phyloP scores from a whole-genome alignment of 495 filamentous ascomycete genomes.

The Mytilinidion resinicola region DNA sequence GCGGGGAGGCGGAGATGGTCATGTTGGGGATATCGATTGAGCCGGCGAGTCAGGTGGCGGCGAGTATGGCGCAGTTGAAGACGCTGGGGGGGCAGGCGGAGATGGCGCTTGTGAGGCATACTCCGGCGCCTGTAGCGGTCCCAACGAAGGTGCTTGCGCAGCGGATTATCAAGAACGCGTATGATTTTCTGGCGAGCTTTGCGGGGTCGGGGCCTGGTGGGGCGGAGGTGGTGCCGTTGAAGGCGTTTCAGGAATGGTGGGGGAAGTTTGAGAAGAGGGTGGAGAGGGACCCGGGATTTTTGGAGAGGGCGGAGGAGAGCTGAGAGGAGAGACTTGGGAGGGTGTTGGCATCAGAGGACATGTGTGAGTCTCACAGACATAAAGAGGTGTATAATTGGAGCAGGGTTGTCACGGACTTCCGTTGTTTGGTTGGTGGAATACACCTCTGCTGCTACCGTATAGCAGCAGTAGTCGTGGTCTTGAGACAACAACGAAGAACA shows the following conservation, averaged over 20 bases:
- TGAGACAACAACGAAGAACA: too few relatives aligned
- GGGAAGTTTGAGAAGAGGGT: slow-evolving; percentile 87
- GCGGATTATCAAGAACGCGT: slow-evolving; percentile 92
- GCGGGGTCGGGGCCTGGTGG: slow-evolving; percentile 50
- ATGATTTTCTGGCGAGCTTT: slow-evolving; percentile 92
- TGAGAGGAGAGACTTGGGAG: slow-evolving; percentile 25
- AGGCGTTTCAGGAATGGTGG: slow-evolving; percentile 96
- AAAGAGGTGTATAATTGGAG: too few relatives aligned
- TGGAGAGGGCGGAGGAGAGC: slow-evolving; percentile 69
- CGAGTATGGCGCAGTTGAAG: slow-evolving; percentile 56
- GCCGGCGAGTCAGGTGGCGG: slow-evolving; percentile 59
- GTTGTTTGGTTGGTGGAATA: too few relatives aligned
- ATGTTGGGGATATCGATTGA: slow-evolving; percentile 83
- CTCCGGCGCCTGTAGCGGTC: slow-evolving; percentile 29
- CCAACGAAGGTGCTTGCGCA: slow-evolving; percentile 76
- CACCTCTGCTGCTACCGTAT: too few relatives aligned
- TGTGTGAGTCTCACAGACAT: too few relatives aligned
- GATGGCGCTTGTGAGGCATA: slow-evolving; percentile 16
- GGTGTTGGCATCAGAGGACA: too few relatives aligned
- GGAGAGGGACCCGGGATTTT: slow-evolving; percentile 77
- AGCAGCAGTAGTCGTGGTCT: too few relatives aligned
- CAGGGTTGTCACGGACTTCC: too few relatives aligned
- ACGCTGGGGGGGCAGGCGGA: slow-evolving; percentile 34
- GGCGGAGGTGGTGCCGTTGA: slow-evolving; percentile 80
- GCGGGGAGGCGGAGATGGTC: slow-evolving; percentile 37